These are phyloP conservation scores for Pseudogymnoascus sp. DNA, from an alignment of 2,329 filamentous ascomycete genomes.

Conservation along the genomic window DNA sequence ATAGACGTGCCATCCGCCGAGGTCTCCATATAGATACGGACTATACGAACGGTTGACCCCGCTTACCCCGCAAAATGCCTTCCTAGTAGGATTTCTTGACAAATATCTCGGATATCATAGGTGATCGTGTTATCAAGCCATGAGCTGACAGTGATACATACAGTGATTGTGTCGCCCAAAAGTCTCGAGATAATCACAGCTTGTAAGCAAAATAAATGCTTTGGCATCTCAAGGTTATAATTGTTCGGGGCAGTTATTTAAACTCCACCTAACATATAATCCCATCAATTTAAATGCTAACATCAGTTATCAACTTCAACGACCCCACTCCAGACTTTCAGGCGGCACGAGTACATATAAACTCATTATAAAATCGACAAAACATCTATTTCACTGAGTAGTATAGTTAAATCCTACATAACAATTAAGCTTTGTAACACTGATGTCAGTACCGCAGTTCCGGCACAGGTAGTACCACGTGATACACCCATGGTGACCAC, in stretches of 20 bases:
- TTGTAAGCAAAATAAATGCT: neutral
- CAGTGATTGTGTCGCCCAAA: neutral
- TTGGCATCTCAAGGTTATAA: neutral
- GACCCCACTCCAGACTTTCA: neutral
- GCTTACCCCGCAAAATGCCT: neutral
- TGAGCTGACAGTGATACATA: neutral
- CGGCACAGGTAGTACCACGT: neutral
- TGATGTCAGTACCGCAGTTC: neutral
- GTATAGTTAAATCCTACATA: neutral
- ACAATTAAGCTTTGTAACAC: neutral
- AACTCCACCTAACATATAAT: neutral
- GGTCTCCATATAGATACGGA: neutral
- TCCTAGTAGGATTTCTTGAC: neutral
- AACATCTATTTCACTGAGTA: neutral
- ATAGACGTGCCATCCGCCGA: neutral
- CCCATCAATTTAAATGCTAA: neutral
- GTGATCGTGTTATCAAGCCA: neutral
- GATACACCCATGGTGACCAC: neutral
- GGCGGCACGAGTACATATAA: neutral
- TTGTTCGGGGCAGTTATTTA: neutral
- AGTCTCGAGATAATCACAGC: neutral
- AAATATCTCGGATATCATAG: conserved; percentile 5
- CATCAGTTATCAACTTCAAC: too few species aligned
- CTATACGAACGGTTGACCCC: neutral
- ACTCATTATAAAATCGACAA: neutral